These are phyloP conservation scores for Glutinoglossum americanum DNA, from an alignment of 495 filamentous ascomycete species.

Conservation along the genomic window DNA sequence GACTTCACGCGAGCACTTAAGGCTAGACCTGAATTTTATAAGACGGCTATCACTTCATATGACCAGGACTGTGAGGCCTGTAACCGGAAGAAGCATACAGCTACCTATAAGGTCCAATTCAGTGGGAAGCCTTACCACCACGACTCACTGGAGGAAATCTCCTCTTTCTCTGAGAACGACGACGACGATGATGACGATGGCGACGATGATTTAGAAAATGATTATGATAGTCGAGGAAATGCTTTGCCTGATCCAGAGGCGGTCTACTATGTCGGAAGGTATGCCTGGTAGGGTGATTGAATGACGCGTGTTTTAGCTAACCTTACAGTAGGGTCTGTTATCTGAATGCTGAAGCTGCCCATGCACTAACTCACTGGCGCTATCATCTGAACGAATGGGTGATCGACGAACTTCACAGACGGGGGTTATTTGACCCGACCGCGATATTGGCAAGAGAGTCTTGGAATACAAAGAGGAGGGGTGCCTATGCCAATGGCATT, in stretches of 20 bases:
- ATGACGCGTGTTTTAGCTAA: background rate
- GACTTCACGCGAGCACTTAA: slow-evolving; percentile 44
- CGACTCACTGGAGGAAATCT: slow-evolving; percentile 41
- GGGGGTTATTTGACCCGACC: slow-evolving; percentile 29
- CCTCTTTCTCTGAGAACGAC: slow-evolving; percentile 18
- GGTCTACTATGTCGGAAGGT: slow-evolving; percentile 17
- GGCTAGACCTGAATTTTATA: slow-evolving; percentile 33
- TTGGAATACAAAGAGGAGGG: slow-evolving; percentile 28
- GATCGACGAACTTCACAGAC: slow-evolving; percentile 30
- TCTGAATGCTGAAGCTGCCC: slow-evolving; percentile 43
- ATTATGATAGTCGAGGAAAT: slow-evolving; percentile 14
- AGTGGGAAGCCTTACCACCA: slow-evolving; percentile 48
- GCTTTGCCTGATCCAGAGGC: slow-evolving; percentile 11
- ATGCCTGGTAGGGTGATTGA: background rate
- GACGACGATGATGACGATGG: slow-evolving; percentile 18
- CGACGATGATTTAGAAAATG: slow-evolving; percentile 12
- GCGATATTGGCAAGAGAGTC: slow-evolving; percentile 32
- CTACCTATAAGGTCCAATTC: slow-evolving; percentile 39
- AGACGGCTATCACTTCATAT: slow-evolving; percentile 10
- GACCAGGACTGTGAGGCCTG: slow-evolving; percentile 49
- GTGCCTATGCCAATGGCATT: slow-evolving; percentile 31
- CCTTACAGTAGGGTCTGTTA: slow-evolving; percentile 30
- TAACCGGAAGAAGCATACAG: slow-evolving; percentile 44
- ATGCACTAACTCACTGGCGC: slow-evolving; percentile 56
- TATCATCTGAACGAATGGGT: slow-evolving; percentile 51